phyloP scores from a whole-genome alignment of 1,284 basidiomycete species.

The Austropuccinia psidii region DNA sequence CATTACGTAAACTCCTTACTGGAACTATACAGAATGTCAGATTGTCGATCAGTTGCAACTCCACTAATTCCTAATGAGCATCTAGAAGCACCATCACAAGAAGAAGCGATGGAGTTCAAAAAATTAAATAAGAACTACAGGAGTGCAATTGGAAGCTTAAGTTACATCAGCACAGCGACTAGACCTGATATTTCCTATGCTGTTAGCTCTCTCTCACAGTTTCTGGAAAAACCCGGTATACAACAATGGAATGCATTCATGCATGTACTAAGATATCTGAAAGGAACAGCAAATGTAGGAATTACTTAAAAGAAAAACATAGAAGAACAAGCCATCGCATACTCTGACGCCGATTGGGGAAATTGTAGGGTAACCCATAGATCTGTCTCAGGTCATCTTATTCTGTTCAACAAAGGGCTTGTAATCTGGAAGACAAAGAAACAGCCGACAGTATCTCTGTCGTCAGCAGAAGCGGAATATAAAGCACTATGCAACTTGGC shows the following conservation, averaged over 20 bases:
- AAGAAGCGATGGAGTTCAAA: constrained; percentile 17
- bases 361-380: background rate
- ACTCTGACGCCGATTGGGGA: constrained; percentile 22
- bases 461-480: constrained; percentile 17
- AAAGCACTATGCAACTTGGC: background rate
- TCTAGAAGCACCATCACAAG: constrained; percentile 7
- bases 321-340: background rate
- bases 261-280: constrained; percentile 17
- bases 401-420: background rate
- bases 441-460: constrained; percentile 1
- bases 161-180: constrained; percentile 11
- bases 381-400: background rate
- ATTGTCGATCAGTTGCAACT: constrained; percentile 12
- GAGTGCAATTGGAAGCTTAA: constrained; percentile 18
- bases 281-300: constrained; percentile 15
- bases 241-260: constrained; percentile 24
- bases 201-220: constrained; percentile 23
- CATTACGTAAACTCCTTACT: constrained; percentile 9
- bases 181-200: constrained; percentile 30
- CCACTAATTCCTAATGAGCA: constrained; percentile 21
- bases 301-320: background rate
- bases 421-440: constrained; percentile 8
- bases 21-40: constrained; percentile 1
- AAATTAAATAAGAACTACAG: background rate
- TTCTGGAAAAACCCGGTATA: constrained; percentile 12